Base-by-base conservation (phyloP, 2,329 filamentous ascomycete species). In the Cercospora janseana region DNA sequence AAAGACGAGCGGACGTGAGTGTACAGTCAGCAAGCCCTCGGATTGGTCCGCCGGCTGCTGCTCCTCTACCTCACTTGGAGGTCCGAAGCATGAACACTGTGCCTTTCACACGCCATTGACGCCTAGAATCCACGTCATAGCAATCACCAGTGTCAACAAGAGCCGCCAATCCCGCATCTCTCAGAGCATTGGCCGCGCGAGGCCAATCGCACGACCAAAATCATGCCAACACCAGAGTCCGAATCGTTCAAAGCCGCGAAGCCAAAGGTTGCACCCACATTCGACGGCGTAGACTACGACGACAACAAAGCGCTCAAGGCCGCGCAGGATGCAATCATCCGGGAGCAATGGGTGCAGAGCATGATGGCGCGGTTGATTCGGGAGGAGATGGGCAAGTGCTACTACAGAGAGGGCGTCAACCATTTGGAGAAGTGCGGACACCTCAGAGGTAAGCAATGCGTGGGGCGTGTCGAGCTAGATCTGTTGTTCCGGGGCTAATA, bases 351-450 rank as follows among this genome's bases (percentile, higher is more conserved):
- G 88, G 87, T 93, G 53, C 83, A 82, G 69, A 84, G 85, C 69
- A 93, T 93, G 88, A 93, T 91, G 88, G 86, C 86, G 51, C 79
- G 88, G 55, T 74, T 93, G 57, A 86, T 93, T 48, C 77, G 86
- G 58, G 86, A 92, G 69, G 88, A 93, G 76, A 76, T 93, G 75
- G 79, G 84, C 71, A 92, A 89, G 75, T 93, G 88, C 77, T 93
- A 93, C 73, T 82, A 83, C 71, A 79, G 82, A 61, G 86, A 93
- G 73, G 88, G 88, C 49, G 86, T 91, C 60, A 93, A 93, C 71
- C 88, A 93, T 70, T 72, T 93, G 69, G 88, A 92, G 79, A 93
- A 92, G 75, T 93, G 88, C 71, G 87, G 87, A 59, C 76, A 80
- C 64, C 70, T 92, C 72, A 79, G 88, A 86, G 87, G 88, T 93